Percentiles rank a stretch among this genome's conserved stretches.
phyloP scores from a whole-genome alignment of 768 basidiomycete species.

The Termitomyces sp. region DNA sequence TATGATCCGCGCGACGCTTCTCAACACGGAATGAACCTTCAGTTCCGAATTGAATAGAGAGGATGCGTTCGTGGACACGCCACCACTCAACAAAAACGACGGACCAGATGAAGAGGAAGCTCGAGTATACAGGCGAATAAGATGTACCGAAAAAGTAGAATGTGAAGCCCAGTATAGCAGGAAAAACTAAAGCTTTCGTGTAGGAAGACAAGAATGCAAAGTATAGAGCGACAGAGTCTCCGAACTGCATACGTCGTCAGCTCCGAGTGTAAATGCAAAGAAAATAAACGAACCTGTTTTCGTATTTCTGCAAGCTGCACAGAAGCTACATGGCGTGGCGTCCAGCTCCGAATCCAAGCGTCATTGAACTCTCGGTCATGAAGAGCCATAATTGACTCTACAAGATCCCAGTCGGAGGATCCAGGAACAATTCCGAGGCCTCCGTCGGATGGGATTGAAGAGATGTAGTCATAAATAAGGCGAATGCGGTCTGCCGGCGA shows the following conservation, averaged over 20 bases:
- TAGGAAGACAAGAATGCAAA: constrained; percentile 87
- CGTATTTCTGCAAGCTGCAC: constrained; percentile 66
- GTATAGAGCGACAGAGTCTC: constrained; percentile 80
- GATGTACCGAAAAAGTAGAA: constrained; percentile 68
- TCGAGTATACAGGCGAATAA: constrained; percentile 76
- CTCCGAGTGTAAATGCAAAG: neutral
- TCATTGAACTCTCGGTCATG: constrained; percentile 84
- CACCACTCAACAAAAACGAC: constrained; percentile 88
- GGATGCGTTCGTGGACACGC: constrained; percentile 78
- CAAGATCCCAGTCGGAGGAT: constrained; percentile 68
- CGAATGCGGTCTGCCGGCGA: constrained; percentile 76
- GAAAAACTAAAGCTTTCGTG: constrained; percentile 72
- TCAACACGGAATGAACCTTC: constrained; percentile 75
- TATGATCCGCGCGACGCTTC: constrained; percentile 58
- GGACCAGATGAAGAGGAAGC: constrained; percentile 77
- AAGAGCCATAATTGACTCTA: constrained; percentile 77
- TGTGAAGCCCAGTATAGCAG: constrained; percentile 62
- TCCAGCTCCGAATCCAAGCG: constrained; percentile 75
- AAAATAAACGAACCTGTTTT: constrained; percentile 46
- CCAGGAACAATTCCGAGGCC: constrained; percentile 81
- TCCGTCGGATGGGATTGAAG: constrained; percentile 67
- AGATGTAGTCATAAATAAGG: constrained; percentile 68
- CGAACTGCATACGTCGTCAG: constrained; percentile 41
- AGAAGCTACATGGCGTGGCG: constrained; percentile 54
- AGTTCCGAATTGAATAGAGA: constrained; percentile 82